Base-by-base conservation (phyloP, 2,329 filamentous ascomycete genomes). In the Colletotrichum costaricense region DNA sequence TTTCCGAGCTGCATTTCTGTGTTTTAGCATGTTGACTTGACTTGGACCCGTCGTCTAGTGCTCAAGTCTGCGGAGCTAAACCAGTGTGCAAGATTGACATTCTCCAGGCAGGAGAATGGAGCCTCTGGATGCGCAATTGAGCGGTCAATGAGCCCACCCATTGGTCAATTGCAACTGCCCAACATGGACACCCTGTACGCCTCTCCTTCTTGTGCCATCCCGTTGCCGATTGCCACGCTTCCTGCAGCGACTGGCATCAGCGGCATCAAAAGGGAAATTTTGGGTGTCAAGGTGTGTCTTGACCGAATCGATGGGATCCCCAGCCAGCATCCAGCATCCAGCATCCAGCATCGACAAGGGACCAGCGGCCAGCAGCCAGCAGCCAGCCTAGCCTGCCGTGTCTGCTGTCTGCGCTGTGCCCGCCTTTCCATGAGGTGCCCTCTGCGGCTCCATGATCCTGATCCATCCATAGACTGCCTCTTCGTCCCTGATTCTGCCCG, bases 111-210 rank as follows among this genome's bases (percentile, higher is more conserved):
- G 33, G 52, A 42, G 28, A 46, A 19, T 65, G 33, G 63, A 56
- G 63, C 38, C 30, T 54, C 28, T 24, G 28, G 28, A 35, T 69
- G 66, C 66, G 57, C 49, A 63, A 52, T 63, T 57, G 24, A 65
- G 59, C 55, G 55, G 67, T 66, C 67, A 66, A 35, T 33, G 28
- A 35, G 33, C 42, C 42, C 26, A 46, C 30, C 35, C 63, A 74
- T 74, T 74, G 72, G 72, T 33, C 72, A 74, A 74, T 74, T 67
- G 38, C 38, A 16, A 7, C 38, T 42, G 62, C 30, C 22, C 28
- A 56, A 62, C 35, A 24, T 46, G 38, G 38, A 42, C 38, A 19
- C 49, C 22, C n/a, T 46, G 30, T 46, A 42, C 30, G 24, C 49
- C 57, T 35, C 30, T 35, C 54, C 11, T 57, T 30, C 49, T 65